phyloP scores from a whole-genome alignment of 345 rosid genomes.

The Populus davidiana region DNA sequence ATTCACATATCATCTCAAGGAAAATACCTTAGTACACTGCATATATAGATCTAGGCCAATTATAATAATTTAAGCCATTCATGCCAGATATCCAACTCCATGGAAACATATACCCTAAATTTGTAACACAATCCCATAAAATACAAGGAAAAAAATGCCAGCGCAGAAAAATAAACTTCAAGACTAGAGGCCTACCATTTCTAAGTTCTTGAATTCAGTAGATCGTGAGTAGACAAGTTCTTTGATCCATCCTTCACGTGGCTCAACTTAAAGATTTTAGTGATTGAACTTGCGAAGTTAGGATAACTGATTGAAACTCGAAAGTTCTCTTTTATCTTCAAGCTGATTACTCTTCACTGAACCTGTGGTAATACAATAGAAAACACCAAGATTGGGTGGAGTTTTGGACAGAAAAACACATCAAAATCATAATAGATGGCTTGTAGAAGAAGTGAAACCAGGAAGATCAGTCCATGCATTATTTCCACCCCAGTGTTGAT shows the following conservation, averaged over 20 bases:
- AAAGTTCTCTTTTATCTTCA: conserved; percentile 3
- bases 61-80: conserved; percentile 10
- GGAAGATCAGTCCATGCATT: conserved; percentile 57
- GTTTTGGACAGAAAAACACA: neutral
- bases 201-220: conserved; percentile 7
- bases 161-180: conserved; percentile 4
- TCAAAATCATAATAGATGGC: conserved; percentile 39
- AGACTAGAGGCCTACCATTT: conserved; percentile 31
- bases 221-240: conserved; percentile 4
- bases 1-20: neutral
- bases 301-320: conserved; percentile 6
- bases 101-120: conserved; percentile 22
- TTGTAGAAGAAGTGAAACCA: conserved; percentile 40
- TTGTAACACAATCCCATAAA: conserved; percentile 2
- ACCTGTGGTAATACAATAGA: conserved; percentile 8
- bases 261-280: conserved; percentile 1
- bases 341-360: neutral
- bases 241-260: conserved; percentile 8
- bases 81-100: conserved; percentile 23
- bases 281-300: conserved; percentile 14
- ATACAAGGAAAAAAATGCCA: conserved; percentile 1
- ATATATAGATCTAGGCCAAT: neutral
- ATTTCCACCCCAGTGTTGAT: conserved; percentile 39
- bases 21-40: conserved; percentile 20
- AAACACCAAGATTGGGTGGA: neutral